Evolutionary conservation across 768 basidiomycete species (phyloP).

Genomic region (Tricholoma flavovirens): DNA sequence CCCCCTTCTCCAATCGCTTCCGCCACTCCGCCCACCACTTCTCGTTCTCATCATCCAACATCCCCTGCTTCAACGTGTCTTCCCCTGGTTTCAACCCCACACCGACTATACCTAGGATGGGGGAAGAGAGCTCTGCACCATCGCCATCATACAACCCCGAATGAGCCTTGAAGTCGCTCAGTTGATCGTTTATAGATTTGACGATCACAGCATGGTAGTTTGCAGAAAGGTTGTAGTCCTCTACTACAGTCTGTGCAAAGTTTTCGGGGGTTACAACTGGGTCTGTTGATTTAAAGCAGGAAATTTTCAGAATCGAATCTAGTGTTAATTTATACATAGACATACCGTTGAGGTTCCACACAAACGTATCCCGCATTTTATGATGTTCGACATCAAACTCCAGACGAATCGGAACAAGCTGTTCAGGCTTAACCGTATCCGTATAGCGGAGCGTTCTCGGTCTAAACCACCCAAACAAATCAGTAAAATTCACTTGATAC

Average conservation of each 20-base stretch:
- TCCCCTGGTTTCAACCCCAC: constrained; percentile 17
- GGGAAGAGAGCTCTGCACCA: constrained; percentile 17
- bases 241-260: constrained; percentile 86
- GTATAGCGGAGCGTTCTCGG: constrained; percentile 54
- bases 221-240: constrained; percentile 77
- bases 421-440: constrained; percentile 62
- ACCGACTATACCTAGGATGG: not conserved
- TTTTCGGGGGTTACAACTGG: constrained; percentile 83
- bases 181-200: constrained; percentile 83
- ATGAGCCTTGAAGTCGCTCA: constrained; percentile 74
- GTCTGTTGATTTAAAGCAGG: constrained; percentile 45
- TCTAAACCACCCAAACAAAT: constrained; percentile 27
- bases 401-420: constrained; percentile 90
- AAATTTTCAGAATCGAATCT: not conserved
- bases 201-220: constrained; percentile 63
- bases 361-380: constrained; percentile 92
- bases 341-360: constrained; percentile 96
- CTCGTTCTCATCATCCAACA: constrained; percentile 19
- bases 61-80: constrained; percentile 10
- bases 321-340: constrained; percentile 8
- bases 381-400: constrained; percentile 95
- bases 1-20: constrained; percentile 4
- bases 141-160: constrained; percentile 49
- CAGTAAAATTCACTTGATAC: constrained; percentile 4
- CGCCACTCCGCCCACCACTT: constrained; percentile 20